These are phyloP conservation scores for Olyra latifolia DNA, from an alignment of 176 grass and related monocot species.

Conservation along the genomic window DNA sequence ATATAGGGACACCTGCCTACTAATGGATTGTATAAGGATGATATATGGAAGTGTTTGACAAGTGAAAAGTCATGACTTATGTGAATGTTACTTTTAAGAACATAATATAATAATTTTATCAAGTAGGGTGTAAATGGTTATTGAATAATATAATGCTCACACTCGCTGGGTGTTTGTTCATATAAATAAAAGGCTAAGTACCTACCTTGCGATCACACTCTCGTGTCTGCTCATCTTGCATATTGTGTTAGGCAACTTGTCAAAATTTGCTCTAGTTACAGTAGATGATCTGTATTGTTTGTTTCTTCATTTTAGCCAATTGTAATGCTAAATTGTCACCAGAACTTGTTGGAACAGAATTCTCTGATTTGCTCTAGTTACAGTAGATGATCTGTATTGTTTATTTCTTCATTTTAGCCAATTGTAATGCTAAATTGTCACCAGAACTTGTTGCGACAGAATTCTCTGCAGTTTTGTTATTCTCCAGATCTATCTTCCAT, in stretches of 20 bases:
- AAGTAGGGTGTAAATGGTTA: not conserved
- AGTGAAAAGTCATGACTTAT: not conserved
- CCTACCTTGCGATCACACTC: not conserved
- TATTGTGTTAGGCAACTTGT: not conserved
- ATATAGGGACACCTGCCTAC: not conserved
- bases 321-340: not conserved
- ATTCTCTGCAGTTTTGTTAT: constrained; percentile 16
- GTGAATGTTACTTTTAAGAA: not conserved
- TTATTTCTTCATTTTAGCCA: no score
- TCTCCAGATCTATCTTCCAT: not conserved
- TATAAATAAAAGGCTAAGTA: not conserved
- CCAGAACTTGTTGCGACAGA: no score
- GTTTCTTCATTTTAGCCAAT: not conserved
- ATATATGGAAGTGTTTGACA: not conserved
- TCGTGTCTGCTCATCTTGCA: not conserved
- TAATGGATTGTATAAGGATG: not conserved
- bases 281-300: constrained; percentile 3
- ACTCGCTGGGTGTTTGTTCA: not conserved
- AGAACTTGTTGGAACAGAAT: not conserved
- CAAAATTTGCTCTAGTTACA: not conserved
- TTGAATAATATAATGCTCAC: not conserved
- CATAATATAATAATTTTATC: not conserved
- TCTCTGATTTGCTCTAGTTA: no score
- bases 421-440: no score
- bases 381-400: no score